Base-by-base conservation (phyloP, 1,284 basidiomycete genomes). In the Fomitiporia mediterranea region DNA sequence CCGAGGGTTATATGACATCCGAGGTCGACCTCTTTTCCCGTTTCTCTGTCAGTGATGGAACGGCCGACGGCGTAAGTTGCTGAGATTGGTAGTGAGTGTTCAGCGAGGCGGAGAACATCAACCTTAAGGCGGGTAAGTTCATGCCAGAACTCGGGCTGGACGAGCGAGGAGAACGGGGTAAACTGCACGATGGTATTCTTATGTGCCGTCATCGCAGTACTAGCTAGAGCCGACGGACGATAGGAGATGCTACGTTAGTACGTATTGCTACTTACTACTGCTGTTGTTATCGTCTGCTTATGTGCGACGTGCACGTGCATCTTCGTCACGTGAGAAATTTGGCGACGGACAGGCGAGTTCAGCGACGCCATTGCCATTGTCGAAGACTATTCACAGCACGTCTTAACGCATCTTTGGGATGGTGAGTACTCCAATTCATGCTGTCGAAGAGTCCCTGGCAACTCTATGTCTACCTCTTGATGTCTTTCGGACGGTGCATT, bases 141-240 rank as follows among this genome's bases (percentile, higher is more conserved):
- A 61, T 97, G 89, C 96, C 96, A 99, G 71, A 98, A 95, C 2
- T 85, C 79, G 0, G 96, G 94, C 60, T 94, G 85, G 2, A 97
- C 89, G 51, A 90, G 79, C 0, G 94, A 94, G 5, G 85, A 78
- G 63, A 98, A 84, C 0, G 94, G 94, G 28, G 86, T 78, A 67
- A 98, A 98, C 69, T 96, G 92, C 27, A 96, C 77, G 64, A 89
- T 51, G 9, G 44, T 21, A 32, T 23, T 38, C 38, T 44, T 43
- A 3, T 47, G 1, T 8, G 30, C 21, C 15, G 42, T 7, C 55
- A 56, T 56, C 23, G 25, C 30, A 11, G 15, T 9, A 11, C 6
- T 23, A 21, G 3, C 11, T 4, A 13, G 11, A 25, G 21, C 4
- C 6, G 17, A 44, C n/a, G n/a, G n/a, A n/a, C n/a, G n/a, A n/a